phyloP scores from a whole-genome alignment of 352 stramenopile genomes.

The Phytopythium oedochilum region DNA sequence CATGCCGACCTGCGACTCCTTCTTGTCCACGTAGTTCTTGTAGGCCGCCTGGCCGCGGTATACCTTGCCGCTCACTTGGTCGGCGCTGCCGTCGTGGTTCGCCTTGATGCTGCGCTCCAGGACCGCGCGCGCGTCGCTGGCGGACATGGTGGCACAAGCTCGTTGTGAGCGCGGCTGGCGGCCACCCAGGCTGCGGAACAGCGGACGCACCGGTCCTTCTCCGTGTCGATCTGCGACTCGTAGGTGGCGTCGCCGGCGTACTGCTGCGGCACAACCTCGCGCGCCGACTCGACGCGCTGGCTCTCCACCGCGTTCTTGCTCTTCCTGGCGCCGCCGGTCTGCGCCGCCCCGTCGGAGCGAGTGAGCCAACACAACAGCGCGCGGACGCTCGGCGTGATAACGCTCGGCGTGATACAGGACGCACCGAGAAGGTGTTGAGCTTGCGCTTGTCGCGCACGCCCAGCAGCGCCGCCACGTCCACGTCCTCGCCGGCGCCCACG shows the following conservation, averaged over 20 bases:
- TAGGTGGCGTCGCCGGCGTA: slow-evolving; percentile 83
- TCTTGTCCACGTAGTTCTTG: slow-evolving; percentile 88
- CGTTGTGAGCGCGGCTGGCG: too few relatives aligned
- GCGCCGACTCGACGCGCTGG: slow-evolving; percentile 57
- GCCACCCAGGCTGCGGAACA: too few relatives aligned
- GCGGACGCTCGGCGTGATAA: too few relatives aligned
- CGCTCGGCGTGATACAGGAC: neutral
- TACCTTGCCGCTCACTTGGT: slow-evolving; percentile 65
- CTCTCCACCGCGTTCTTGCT: slow-evolving; percentile 56
- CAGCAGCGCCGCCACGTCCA: slow-evolving; percentile 7
- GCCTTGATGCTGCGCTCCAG: slow-evolving; percentile 74
- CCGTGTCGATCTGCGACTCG: slow-evolving; percentile 81
- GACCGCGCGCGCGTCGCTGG: slow-evolving; percentile 69
- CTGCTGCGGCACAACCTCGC: slow-evolving; percentile 69
- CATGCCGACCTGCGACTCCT: slow-evolving; percentile 82
- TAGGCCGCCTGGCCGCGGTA: slow-evolving; percentile 82
- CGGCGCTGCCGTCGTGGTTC: slow-evolving; percentile 66
- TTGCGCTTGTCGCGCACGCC: slow-evolving; percentile 7
- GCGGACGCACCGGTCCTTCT: slow-evolving; percentile 47
- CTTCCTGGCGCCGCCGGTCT: slow-evolving; percentile 56
- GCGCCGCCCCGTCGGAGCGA: too few relatives aligned
- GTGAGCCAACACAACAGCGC: neutral
- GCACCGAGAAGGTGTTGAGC: slow-evolving; percentile 61
- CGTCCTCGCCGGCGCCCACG: neutral
- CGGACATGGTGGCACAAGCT: neutral